Conservation (phyloP, 1,284 basidiomycete genomes). For the Xerocomus cyaneibrunnescens region DNA sequence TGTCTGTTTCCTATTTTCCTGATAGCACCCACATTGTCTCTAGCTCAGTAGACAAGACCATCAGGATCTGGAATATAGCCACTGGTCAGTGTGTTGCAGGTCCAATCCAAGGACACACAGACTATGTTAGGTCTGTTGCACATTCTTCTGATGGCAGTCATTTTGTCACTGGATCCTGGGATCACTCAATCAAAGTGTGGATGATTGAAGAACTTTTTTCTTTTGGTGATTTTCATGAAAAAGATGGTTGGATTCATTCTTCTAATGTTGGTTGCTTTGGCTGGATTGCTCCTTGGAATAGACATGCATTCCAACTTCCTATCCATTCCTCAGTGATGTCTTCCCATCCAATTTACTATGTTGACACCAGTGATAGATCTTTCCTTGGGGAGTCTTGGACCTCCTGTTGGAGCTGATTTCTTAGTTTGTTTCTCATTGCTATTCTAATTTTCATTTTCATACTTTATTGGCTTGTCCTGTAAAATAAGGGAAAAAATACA, state of each 20-base stretch:
- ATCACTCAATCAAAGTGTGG: slow-evolving; percentile 20
- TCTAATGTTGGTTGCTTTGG: slow-evolving; percentile 3
- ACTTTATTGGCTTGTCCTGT: no score
- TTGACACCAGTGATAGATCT: no score
- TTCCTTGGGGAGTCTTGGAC: no score
- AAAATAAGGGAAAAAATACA: no score
- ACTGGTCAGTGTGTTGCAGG: slow-evolving; percentile 18
- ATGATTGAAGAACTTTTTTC: background rate
- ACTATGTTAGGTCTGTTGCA: slow-evolving; percentile 7
- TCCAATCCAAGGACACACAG: slow-evolving; percentile 17
- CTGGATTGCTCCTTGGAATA: slow-evolving; percentile 22
- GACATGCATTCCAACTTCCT: no score
- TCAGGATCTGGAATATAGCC: slow-evolving; percentile 14
- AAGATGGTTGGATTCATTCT: slow-evolving; percentile 20
- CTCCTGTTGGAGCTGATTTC: no score
- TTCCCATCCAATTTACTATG: no score
- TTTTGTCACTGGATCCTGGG: slow-evolving; percentile 17
- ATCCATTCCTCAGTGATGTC: no score
- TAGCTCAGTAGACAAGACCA: slow-evolving; percentile 19
- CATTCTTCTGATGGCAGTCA: slow-evolving; percentile 20
- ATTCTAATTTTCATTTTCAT: no score
- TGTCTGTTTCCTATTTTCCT: slow-evolving; percentile 16
- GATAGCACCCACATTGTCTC: slow-evolving; percentile 17
- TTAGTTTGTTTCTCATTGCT: no score
- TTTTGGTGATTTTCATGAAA: slow-evolving; percentile 8